These are phyloP conservation scores for Populus tremula DNA, from an alignment of 345 rosid species.

Conservation along the genomic window DNA sequence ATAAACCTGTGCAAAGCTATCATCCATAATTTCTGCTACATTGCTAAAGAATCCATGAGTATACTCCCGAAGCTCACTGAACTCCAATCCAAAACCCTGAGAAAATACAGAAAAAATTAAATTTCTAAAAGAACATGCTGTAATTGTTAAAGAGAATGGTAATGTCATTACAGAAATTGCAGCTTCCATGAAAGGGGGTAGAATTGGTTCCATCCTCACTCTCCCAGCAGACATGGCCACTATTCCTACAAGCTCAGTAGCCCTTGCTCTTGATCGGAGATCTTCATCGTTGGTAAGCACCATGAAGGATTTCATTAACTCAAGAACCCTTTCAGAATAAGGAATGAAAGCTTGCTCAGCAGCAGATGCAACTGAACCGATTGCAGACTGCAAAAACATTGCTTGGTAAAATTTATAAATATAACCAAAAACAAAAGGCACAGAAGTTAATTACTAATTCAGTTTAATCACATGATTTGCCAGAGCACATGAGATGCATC, in stretches of 20 bases:
- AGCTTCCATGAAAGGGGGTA: constrained; percentile 89
- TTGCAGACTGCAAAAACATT: constrained; percentile 73
- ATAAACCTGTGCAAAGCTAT: constrained; percentile 72
- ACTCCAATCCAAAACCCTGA: constrained; percentile 91
- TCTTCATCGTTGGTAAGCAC: constrained; percentile 88
- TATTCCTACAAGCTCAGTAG: constrained; percentile 99
- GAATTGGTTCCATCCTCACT: constrained; percentile 71
- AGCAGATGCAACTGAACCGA: constrained; percentile 98
- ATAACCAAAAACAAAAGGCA: not conserved
- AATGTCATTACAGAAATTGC: constrained; percentile 72
- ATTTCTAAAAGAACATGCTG: not conserved
- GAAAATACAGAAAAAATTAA: constrained; percentile 16
- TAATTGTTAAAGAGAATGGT: constrained; percentile 10
- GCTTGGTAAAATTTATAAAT: constrained; percentile 1
- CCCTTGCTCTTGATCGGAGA: constrained; percentile 90
- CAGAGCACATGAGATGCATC: constrained; percentile 3
- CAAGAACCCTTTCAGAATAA: constrained; percentile 88
- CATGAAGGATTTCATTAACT: constrained; percentile 87
- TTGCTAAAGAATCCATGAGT: constrained; percentile 99
- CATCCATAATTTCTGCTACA: constrained; percentile 90
- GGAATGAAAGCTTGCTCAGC: constrained; percentile 97
- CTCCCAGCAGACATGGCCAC: constrained; percentile 98
- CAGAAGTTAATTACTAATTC: not conserved
- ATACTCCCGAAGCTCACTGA: constrained; percentile 96
- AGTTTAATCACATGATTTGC: not conserved